These are phyloP conservation scores for Coemansia sp. DNA, from an alignment of 192 early-diverging fungal genomes.

Conservation along the genomic window DNA sequence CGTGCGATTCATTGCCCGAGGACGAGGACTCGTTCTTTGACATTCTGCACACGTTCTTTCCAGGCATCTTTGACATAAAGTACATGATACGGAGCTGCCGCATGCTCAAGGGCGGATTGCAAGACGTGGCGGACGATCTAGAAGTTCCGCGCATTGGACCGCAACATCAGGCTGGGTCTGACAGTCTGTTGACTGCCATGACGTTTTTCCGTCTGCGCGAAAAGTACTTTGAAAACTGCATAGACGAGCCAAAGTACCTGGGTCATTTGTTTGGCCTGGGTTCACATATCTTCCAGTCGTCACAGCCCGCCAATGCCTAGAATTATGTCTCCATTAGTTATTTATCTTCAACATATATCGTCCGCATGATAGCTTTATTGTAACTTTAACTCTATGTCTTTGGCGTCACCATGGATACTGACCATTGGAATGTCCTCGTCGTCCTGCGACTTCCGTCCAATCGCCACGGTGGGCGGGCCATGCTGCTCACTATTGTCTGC, in stretches of 20 bases:
- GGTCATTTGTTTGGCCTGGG: constrained; percentile 52
- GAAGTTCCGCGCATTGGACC: constrained; percentile 90
- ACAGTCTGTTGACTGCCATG: constrained; percentile 90
- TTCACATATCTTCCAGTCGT: constrained; percentile 31
- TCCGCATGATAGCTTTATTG: not conserved
- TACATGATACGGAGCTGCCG: constrained; percentile 97
- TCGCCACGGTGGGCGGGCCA: not conserved
- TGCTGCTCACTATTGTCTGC: not conserved
- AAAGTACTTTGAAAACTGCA: constrained; percentile 92
- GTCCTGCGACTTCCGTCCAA: not conserved
- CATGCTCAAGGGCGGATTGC: constrained; percentile 93
- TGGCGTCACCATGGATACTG: not conserved
- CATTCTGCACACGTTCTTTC: constrained; percentile 87
- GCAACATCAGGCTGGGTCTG: constrained; percentile 98
- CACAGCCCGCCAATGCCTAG: not conserved
- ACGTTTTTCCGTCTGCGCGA: constrained; percentile 99
- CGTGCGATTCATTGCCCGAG: constrained; percentile 83
- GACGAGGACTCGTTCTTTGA: constrained; percentile 97
- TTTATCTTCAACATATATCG: not conserved
- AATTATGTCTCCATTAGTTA: not conserved
- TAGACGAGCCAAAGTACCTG: constrained; percentile 93
- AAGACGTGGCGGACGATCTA: constrained; percentile 97
- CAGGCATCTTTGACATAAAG: constrained; percentile 99
- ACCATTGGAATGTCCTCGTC: constrained; percentile 3
- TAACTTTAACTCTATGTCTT: not conserved